Conservation (phyloP, 192 early-diverging fungal species). For the Gaertneriomyces semiglobifer region DNA sequence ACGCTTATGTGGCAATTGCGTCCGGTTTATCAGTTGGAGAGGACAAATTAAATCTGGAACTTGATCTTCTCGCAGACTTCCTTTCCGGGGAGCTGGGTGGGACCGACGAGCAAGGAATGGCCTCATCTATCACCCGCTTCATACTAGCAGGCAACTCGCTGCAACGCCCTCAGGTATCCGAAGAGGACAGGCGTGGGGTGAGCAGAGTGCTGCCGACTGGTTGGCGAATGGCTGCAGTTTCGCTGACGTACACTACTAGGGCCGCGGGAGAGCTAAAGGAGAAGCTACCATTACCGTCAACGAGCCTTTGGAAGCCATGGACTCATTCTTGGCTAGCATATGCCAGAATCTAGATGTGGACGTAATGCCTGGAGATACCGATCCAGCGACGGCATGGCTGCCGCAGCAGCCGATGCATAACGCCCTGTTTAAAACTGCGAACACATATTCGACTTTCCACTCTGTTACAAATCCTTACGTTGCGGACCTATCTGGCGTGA, state of each 20-base stretch:
- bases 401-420: slow-evolving; percentile 85
- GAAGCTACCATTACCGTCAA: slow-evolving; percentile 29
- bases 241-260: background rate
- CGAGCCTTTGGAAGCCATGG: slow-evolving; percentile 54
- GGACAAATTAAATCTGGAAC: slow-evolving; percentile 49
- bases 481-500: slow-evolving; percentile 61
- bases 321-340: slow-evolving; percentile 64
- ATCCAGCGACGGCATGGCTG: slow-evolving; percentile 72
- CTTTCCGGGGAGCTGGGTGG: slow-evolving; percentile 72
- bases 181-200: slow-evolving; percentile 39
- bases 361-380: slow-evolving; percentile 76
- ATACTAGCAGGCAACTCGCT: slow-evolving; percentile 73
- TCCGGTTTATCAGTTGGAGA: slow-evolving; percentile 74
- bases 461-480: slow-evolving; percentile 79
- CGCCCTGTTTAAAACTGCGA: slow-evolving; percentile 64
- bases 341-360: slow-evolving; percentile 62
- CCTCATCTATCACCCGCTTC: slow-evolving; percentile 63
- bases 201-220: background rate
- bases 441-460: slow-evolving; percentile 59
- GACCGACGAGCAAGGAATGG: slow-evolving; percentile 50
- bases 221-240: background rate
- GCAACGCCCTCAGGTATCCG: slow-evolving; percentile 35
- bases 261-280: background rate
- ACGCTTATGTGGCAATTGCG: slow-evolving; percentile 73
- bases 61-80: slow-evolving; percentile 75